Percentiles rank a stretch among this genome's conserved stretches.
Evolutionary conservation across 345 rosid genomes (phyloP).

Genomic region (Boechera retrofracta): DNA sequence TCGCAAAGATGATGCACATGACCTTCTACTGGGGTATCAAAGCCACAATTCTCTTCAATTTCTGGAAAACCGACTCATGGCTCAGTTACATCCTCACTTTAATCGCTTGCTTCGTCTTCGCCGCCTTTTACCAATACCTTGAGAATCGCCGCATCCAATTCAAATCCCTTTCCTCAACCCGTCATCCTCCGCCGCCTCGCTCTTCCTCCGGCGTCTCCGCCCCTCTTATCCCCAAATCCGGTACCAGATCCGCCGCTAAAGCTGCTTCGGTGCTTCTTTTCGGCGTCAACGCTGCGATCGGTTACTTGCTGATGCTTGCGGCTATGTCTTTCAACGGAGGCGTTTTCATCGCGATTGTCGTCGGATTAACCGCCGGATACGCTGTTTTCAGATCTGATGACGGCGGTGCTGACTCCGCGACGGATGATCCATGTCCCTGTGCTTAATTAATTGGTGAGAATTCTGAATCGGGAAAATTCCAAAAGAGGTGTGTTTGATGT

Average conservation of each 20-base stretch:
- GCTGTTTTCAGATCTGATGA: slow-evolving; percentile 55
- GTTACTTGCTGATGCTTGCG: slow-evolving; percentile 80
- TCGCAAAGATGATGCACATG: slow-evolving; percentile 91
- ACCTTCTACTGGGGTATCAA: slow-evolving; percentile 80
- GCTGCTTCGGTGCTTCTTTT: slow-evolving; percentile 54
- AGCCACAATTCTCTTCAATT: slow-evolving; percentile 71
- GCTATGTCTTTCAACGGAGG: slow-evolving; percentile 92
- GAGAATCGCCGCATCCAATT: slow-evolving; percentile 64
- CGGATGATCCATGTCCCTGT: slow-evolving; percentile 69
- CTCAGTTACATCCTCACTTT: slow-evolving; percentile 65
- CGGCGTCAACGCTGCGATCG: slow-evolving; percentile 71
- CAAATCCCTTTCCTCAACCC: slow-evolving; percentile 44
- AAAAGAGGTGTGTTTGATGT: slow-evolving; percentile 13
- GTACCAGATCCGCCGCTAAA: slow-evolving; percentile 50
- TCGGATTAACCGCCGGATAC: slow-evolving; percentile 70
- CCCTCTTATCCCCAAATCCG: slow-evolving; percentile 50
- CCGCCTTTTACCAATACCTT: slow-evolving; percentile 69
- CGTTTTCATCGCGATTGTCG: slow-evolving; percentile 70
- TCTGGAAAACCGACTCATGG: slow-evolving; percentile 77
- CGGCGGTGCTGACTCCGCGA: slow-evolving; percentile 39
- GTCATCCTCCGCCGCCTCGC: slow-evolving; percentile 22
- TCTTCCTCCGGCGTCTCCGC: slow-evolving; percentile 34
- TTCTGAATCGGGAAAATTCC: background rate
- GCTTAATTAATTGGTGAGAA: slow-evolving; percentile 43
- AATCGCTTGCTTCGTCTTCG: slow-evolving; percentile 64